These are phyloP conservation scores for Aspergillus carlsbadensis DNA, from an alignment of 495 filamentous ascomycete species.

Conservation along the genomic window DNA sequence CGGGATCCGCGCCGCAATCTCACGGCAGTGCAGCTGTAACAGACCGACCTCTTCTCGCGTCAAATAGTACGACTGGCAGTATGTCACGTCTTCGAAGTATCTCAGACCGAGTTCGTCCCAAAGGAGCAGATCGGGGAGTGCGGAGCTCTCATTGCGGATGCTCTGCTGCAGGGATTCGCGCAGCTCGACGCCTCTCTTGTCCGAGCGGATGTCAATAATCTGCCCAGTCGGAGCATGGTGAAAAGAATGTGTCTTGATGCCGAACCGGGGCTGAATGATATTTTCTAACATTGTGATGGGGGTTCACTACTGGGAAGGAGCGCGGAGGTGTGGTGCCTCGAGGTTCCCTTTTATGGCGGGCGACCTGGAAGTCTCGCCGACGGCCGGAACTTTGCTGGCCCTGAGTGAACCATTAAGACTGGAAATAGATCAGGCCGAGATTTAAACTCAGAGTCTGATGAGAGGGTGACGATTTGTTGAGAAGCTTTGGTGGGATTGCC, in stretches of 20 bases:
- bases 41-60: conserved; percentile 75
- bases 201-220: conserved; percentile 14
- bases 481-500: neutral
- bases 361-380: too few species aligned
- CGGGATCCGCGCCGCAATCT: conserved; percentile 62
- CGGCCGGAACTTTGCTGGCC: neutral
- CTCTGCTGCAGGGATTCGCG: conserved; percentile 4
- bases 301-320: neutral
- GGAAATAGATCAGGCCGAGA: neutral
- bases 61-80: conserved; percentile 76
- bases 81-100: conserved; percentile 75
- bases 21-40: conserved; percentile 55
- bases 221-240: neutral
- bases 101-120: conserved; percentile 73
- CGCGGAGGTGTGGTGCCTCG: too few species aligned
- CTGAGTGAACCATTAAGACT: neutral
- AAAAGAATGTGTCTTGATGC: neutral
- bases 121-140: conserved; percentile 12
- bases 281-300: neutral
- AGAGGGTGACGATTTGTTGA: neutral
- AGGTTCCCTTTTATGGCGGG: too few species aligned
- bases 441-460: neutral
- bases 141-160: conserved; percentile 7
- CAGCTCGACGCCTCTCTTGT: conserved; percentile 6
- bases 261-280: neutral